Conservation (phyloP, 345 rosid species). For the Lepidium sativum region DNA sequence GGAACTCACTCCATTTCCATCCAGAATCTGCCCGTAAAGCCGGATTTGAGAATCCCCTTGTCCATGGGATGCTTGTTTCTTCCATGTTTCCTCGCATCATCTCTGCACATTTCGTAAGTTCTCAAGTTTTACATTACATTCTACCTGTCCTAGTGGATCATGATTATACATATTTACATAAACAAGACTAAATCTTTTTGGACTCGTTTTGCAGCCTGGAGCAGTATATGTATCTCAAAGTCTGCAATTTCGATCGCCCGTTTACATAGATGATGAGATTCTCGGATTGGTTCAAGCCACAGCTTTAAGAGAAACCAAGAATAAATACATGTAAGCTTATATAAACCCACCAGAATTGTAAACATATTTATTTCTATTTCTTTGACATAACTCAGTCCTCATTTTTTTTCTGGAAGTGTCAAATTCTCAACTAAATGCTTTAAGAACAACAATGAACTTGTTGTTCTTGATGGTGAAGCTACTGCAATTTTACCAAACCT, state of each 20-base stretch:
- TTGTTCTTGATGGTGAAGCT: constrained; percentile 77
- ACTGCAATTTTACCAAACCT: constrained; percentile 48
- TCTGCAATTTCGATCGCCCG: constrained; percentile 70
- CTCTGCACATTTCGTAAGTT: constrained; percentile 66
- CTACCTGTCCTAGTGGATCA: background rate
- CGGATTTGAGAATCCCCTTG: constrained; percentile 60
- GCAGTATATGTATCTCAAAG: constrained; percentile 76
- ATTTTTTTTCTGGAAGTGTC: constrained; percentile 32
- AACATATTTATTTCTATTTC: background rate
- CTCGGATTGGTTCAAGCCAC: constrained; percentile 45
- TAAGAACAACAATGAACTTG: constrained; percentile 39
- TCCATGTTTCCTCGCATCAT: constrained; percentile 73
- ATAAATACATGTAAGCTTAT: constrained; percentile 50
- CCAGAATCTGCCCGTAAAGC: constrained; percentile 43
- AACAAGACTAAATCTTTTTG: constrained; percentile 18
- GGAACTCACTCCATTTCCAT: constrained; percentile 76
- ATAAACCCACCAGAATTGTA: background rate
- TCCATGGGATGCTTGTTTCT: constrained; percentile 91
- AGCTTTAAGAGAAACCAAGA: constrained; percentile 45
- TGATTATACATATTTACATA: background rate
- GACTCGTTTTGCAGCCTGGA: constrained; percentile 36
- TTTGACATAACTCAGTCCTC: background rate
- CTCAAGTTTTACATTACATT: background rate
- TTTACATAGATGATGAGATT: constrained; percentile 63
- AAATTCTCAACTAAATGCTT: constrained; percentile 75